These are phyloP conservation scores for Actinomortierella ambigua DNA, from an alignment of 371 early-diverging fungal genomes.

Conservation along the genomic window DNA sequence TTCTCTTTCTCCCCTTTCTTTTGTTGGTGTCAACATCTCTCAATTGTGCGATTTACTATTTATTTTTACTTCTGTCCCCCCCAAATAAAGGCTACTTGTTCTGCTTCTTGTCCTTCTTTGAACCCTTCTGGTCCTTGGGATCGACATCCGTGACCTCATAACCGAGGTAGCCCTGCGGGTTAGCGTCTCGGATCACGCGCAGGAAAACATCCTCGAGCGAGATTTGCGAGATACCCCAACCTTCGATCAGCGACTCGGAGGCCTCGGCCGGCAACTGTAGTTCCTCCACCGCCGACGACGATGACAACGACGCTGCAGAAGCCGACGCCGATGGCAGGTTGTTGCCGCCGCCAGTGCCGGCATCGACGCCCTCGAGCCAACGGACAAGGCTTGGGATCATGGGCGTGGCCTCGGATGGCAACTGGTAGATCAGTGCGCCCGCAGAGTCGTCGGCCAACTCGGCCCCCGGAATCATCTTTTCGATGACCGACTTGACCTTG, in stretches of 20 bases:
- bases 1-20: not conserved
- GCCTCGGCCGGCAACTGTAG: constrained; percentile 11
- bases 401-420: constrained; percentile 49
- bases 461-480: constrained; percentile 53
- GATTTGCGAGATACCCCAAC: constrained; percentile 76
- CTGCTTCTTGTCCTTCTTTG: constrained; percentile 7
- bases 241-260: constrained; percentile 47
- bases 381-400: constrained; percentile 55
- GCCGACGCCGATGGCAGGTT: constrained; percentile 7
- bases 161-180: constrained; percentile 47
- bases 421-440: constrained; percentile 65
- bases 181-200: constrained; percentile 51
- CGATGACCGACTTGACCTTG: constrained; percentile 44
- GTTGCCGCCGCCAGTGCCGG: constrained; percentile 18
- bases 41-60: no score
- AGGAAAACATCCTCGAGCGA: constrained; percentile 68
- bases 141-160: constrained; percentile 23
- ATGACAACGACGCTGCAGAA: constrained; percentile 14
- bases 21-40: no score
- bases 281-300: constrained; percentile 46
- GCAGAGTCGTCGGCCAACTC: constrained; percentile 69
- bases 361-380: constrained; percentile 52
- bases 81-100: no score
- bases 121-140: constrained; percentile 10
- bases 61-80: no score